Percentiles rank a stretch among this genome's conserved stretches.
These are phyloP conservation scores for Pseudogymnoascus sp. DNA, from an alignment of 2,329 filamentous ascomycete genomes.

Conservation along the genomic window DNA sequence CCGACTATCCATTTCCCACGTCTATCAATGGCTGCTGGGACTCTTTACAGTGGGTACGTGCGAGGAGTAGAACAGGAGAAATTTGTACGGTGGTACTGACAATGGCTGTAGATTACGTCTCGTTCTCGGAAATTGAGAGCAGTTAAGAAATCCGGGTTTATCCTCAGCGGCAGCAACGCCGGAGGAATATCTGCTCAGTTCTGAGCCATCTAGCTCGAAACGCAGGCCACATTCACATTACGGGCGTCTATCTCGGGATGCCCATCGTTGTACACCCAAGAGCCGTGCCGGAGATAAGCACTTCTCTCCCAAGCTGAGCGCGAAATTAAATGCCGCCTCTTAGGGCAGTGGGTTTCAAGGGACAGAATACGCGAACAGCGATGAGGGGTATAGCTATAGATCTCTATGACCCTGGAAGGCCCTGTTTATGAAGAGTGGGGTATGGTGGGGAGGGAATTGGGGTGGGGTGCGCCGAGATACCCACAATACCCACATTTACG, in stretches of 20 bases:
- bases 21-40: conserved; percentile 39
- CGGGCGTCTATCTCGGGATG: conserved; percentile 39
- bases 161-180: conserved; percentile 43
- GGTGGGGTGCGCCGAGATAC: background rate
- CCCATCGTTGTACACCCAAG: conserved; percentile 25
- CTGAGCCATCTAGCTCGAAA: conserved; percentile 35
- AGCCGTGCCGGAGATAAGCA: conserved; percentile 23
- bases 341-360: background rate
- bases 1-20: conserved; percentile 39
- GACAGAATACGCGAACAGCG: background rate
- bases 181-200: conserved; percentile 36
- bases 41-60: conserved; percentile 36
- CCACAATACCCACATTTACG: background rate
- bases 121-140: conserved; percentile 35
- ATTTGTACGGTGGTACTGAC: background rate
- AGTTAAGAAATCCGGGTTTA: conserved; percentile 37
- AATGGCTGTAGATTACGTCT: conserved; percentile 22
- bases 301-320: background rate
- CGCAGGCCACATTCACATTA: conserved; percentile 36
- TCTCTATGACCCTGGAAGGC: background rate
- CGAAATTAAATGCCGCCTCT: background rate
- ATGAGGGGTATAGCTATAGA: background rate
- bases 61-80: background rate
- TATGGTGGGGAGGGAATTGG: background rate
- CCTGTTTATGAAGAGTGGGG: background rate